Percentiles rank a stretch among this genome's conserved stretches.
phyloP scores from a whole-genome alignment of 352 stramenopile genomes.

The Aphanomyces astaci region DNA sequence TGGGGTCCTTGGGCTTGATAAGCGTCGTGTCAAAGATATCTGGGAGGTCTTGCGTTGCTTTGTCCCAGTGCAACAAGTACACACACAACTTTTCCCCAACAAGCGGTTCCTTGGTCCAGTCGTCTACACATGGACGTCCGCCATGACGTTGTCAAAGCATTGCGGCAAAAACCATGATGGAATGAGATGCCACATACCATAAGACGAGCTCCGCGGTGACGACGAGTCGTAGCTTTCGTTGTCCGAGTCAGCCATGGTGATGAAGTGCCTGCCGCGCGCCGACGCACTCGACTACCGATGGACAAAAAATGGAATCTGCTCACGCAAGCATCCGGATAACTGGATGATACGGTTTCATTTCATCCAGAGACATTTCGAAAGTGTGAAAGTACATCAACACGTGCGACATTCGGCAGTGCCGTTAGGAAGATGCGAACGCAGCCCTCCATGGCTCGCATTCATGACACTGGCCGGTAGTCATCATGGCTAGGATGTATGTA shows the following conservation, averaged over 20 bases:
- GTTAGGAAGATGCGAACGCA: no score
- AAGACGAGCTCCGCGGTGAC: neutral
- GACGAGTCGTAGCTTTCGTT: neutral
- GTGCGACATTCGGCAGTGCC: neutral
- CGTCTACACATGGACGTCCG: slow-evolving; percentile 3
- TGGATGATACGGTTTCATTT: neutral
- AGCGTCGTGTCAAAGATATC: slow-evolving; percentile 65
- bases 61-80: slow-evolving; percentile 60
- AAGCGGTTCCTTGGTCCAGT: slow-evolving; percentile 20
- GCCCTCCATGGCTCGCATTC: no score
- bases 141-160: no score
- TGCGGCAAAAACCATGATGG: neutral
- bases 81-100: slow-evolving; percentile 56
- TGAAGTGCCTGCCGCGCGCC: neutral
- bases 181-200: no score
- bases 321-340: neutral
- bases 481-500: no score
- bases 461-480: no score
- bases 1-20: slow-evolving; percentile 76
- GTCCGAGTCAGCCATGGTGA: neutral
- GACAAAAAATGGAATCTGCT: neutral
- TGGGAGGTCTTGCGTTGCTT: slow-evolving; percentile 49
- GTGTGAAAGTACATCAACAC: neutral
- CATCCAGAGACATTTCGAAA: neutral
- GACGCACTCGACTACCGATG: neutral